A percentile compares a stretch with the other conserved stretches of the same genome.
Conservation (phyloP, 352 stramenopile species). For the Phytopythium vexans region DNA sequence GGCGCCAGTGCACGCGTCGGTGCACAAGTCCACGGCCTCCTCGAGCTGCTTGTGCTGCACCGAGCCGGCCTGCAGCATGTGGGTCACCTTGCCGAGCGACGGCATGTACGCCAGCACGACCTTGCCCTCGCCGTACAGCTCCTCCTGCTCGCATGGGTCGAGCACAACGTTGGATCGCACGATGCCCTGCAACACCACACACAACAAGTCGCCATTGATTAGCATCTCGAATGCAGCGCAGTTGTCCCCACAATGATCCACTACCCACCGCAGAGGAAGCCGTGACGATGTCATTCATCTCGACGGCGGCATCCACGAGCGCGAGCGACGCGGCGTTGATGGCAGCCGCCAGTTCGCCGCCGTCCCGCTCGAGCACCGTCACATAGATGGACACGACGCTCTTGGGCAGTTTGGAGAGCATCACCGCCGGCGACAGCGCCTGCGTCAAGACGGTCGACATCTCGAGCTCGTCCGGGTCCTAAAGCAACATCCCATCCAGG, state of each 20-base stretch:
- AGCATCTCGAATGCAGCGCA: not conserved
- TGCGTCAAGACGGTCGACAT: constrained; percentile 72
- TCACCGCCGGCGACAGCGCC: constrained; percentile 76
- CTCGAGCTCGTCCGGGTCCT: constrained; percentile 77
- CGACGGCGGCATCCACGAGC: constrained; percentile 85
- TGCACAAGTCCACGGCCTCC: constrained; percentile 86
- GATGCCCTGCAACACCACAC: constrained; percentile 30
- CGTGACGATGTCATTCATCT: constrained; percentile 91
- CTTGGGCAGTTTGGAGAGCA: constrained; percentile 87
- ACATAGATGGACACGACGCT: constrained; percentile 88
- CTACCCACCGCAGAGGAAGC: constrained; percentile 56
- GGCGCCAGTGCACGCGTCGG: constrained; percentile 66
- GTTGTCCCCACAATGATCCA: constrained; percentile 4
- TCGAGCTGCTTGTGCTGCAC: constrained; percentile 76
- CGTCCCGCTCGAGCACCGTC: constrained; percentile 85
- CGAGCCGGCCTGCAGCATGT: constrained; percentile 84
- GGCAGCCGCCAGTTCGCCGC: constrained; percentile 73
- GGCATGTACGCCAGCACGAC: constrained; percentile 87
- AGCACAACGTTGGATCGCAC: constrained; percentile 54
- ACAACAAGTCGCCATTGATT: not conserved
- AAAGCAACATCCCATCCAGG: not conserved
- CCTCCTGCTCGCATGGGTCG: constrained; percentile 71
- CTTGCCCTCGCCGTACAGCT: constrained; percentile 50
- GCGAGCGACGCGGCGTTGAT: constrained; percentile 88
- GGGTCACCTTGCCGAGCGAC: constrained; percentile 72